Base-by-base conservation (phyloP, 1,284 basidiomycete genomes). In the Irpex lacteus region DNA sequence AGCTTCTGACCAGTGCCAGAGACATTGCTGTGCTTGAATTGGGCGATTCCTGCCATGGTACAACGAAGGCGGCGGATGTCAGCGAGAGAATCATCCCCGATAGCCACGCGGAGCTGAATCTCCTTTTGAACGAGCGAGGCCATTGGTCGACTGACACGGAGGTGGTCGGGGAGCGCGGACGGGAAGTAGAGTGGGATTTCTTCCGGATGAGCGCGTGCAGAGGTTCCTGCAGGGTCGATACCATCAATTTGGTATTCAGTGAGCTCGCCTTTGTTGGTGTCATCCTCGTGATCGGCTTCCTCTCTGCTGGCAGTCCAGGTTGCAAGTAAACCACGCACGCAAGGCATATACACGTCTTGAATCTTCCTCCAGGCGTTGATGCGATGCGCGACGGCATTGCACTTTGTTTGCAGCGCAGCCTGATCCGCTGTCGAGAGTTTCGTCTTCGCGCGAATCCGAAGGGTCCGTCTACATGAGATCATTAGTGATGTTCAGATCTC, bases 121-220 rank as follows among this genome's bases (percentile, higher is more conserved):
- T 69, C 67, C 11, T 61, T 62, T 9, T 11, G 13, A 2, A 18
- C 11, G 3, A 64, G 38, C 75, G 38, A 85, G 70, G 8, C 38
- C 8, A 3, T 18, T 44, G 21, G 21, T 21, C 21, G 21, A 1
- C n/a, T 4, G 19, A 15, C 5, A 15, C 13, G 54, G 4, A 49
- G 15, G 4, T 49, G 6, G 9, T 44, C 34, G 4, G 64, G 50
- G 34, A 63, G 18, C n/a, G 60, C 54, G 3, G 66, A 65, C 1
- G 66, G 66, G 2, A 67, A 47, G 15, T 3, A 54, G 13, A 67
- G 59, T 5, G 38, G 32, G 13, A 65, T 18, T 6, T 60, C 26
- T 47, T 67, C 61, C 4, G 58, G 36, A 9, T 36, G n/a, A 9
- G 13, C 32, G n/a, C 15, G 40, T 8, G 15, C 44, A 34, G 32